Conservation (phyloP, 2,329 filamentous ascomycete genomes). For the Penicillium sp. region DNA sequence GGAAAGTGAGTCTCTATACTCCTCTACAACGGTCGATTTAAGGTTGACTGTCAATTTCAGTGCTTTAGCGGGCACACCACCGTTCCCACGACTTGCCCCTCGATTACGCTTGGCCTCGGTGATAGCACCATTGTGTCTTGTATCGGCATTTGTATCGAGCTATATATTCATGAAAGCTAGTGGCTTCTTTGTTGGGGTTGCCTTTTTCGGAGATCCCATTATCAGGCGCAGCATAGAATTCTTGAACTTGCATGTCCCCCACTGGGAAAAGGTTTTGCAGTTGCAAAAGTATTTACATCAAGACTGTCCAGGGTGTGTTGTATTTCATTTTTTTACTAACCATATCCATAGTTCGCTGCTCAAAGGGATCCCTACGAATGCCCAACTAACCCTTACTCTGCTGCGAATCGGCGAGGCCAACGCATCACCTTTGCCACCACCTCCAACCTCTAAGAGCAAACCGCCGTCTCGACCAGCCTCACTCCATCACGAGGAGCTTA, state of each 20-base stretch:
- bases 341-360: slow-evolving; percentile 58
- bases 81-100: slow-evolving; percentile 57
- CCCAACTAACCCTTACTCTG: slow-evolving; percentile 76
- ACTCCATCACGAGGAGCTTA: slow-evolving; percentile 54
- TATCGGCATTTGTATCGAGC: slow-evolving; percentile 56
- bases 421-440: slow-evolving; percentile 71
- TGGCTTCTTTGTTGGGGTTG: slow-evolving; percentile 68
- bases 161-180: slow-evolving; percentile 65
- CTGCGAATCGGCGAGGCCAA: slow-evolving; percentile 80
- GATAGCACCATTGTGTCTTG: slow-evolving; percentile 53
- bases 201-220: slow-evolving; percentile 77
- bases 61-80: slow-evolving; percentile 62
- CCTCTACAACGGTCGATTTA: neutral
- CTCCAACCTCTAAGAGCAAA: slow-evolving; percentile 46
- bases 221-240: slow-evolving; percentile 60
- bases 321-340: slow-evolving; percentile 16
- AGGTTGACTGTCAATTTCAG: slow-evolving; percentile 29
- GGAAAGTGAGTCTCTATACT: slow-evolving; percentile 50
- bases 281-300: slow-evolving; percentile 57
- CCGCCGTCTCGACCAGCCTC: slow-evolving; percentile 53
- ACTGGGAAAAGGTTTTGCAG: slow-evolving; percentile 74
- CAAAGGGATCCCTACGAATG: slow-evolving; percentile 81
- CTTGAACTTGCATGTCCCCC: slow-evolving; percentile 53
- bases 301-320: neutral
- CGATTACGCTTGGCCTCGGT: slow-evolving; percentile 56